A percentile compares a stretch with the other conserved stretches of the same genome.
Evolutionary conservation across 768 basidiomycete species (phyloP).

Genomic region (Suillus luteus): DNA sequence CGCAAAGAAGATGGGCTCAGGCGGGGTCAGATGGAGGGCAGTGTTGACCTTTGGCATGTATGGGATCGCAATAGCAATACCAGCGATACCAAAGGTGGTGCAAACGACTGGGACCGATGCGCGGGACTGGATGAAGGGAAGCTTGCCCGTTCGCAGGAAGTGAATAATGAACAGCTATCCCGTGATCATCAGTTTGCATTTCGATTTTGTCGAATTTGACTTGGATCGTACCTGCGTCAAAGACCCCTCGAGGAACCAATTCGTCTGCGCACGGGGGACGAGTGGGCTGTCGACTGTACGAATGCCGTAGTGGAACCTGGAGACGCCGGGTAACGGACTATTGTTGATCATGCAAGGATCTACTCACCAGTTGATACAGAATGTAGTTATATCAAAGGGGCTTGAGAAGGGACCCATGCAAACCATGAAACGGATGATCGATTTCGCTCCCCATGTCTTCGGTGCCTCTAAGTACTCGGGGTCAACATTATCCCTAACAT

Average conservation of each 20-base stretch:
- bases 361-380: constrained; percentile 34
- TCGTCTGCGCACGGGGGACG: constrained; percentile 36
- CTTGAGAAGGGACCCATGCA: constrained; percentile 40
- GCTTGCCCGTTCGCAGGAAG: constrained; percentile 33
- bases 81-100: constrained; percentile 35
- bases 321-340: neutral
- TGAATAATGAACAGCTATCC: constrained; percentile 35
- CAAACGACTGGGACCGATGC: constrained; percentile 29
- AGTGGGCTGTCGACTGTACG: constrained; percentile 27
- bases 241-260: constrained; percentile 40
- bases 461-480: constrained; percentile 37
- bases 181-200: neutral
- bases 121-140: constrained; percentile 35
- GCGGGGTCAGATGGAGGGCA: constrained; percentile 30
- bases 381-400: constrained; percentile 36
- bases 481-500: constrained; percentile 38
- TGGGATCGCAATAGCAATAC: constrained; percentile 34
- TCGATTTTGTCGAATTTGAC: neutral
- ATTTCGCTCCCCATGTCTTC: constrained; percentile 34
- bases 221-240: constrained; percentile 35
- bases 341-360: neutral
- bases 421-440: constrained; percentile 39
- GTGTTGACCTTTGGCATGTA: constrained; percentile 34
- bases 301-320: constrained; percentile 36
- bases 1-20: constrained; percentile 30